Evolutionary conservation across 2,329 filamentous ascomycete species (phyloP), one percentile per base, ranked within the genome.

Genomic region (Microdochium trichocladiopsis): DNA sequence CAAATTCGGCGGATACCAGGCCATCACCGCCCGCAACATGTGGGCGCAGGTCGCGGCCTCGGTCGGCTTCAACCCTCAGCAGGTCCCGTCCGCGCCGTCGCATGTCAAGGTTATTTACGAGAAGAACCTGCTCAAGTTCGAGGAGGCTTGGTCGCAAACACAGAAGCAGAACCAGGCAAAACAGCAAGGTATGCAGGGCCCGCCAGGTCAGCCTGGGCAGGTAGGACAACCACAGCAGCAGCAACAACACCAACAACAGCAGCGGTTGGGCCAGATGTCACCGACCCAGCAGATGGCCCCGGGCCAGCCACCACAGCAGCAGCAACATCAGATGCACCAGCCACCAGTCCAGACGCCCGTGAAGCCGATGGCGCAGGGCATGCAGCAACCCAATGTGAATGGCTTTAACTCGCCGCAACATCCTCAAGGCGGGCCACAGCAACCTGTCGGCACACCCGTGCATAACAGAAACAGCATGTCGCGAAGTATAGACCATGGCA

Each of bases 91-190:
- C 10, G 90, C 88, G 0, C 77, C 83, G 2, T 78, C 81, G 53
- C 84, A 94, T 58, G 67, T 96, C 59, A 83, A 84, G 60, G 76
- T 79, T 25, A 78, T 89, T 6, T 95, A 94, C 67, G 86, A 91
- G 60, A 78, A 81, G 33, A 91, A 92, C 58, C 71, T 96, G 5
- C 72, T 80, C 24, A 80, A 84, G 28, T 96, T 95, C 57, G 92
- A 96, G 65, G 81, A 85, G 54, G 80, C 79, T 2, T 87, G 80
- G 73, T 63, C 78, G 33, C 41, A 45, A 45, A 72, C 76, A 31
- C 79, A 80, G 59, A 81, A 82, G 55, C 75, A 74, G 57, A 74
- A 73, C 24, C 72, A 75, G 45, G 75, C 77, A 59, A 75, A 79
- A 64, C 71, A 76, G 50, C 77, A 82, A 55, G 72, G 75, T 37